A percentile compares a stretch with the other conserved stretches of the same genome.
Evolutionary conservation across 345 rosid species (phyloP).

Genomic region (Carallia brachiata): DNA sequence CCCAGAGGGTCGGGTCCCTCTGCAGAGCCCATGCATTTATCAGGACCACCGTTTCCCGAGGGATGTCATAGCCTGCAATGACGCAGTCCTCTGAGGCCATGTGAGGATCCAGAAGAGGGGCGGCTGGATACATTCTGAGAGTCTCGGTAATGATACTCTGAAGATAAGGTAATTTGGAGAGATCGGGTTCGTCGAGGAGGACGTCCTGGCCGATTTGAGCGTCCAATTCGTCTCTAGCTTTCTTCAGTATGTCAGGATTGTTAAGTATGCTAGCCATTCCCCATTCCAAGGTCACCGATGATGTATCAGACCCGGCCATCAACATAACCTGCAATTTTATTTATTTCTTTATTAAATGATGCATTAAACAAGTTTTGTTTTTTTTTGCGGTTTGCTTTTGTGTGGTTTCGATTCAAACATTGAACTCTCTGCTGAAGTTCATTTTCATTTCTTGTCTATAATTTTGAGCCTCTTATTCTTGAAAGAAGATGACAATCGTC

Average conservation of each 20-base stretch:
- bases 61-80: not conserved
- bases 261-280: constrained; percentile 1
- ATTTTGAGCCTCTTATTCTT: too few species aligned
- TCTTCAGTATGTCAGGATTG: not conserved
- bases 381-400: too few species aligned
- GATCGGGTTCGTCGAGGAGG: not conserved
- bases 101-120: constrained; percentile 1
- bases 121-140: not conserved
- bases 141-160: not conserved
- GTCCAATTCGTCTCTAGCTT: not conserved
- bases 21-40: not conserved
- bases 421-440: too few species aligned
- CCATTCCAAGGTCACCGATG: constrained; percentile 9
- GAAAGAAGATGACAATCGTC: too few species aligned
- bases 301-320: not conserved
- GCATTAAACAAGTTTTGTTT: too few species aligned
- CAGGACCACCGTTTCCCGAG: not conserved
- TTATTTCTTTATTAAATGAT: too few species aligned
- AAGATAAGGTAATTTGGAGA: constrained; percentile 1
- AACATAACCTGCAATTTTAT: not conserved
- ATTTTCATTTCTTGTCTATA: too few species aligned
- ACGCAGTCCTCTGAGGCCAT: not conserved
- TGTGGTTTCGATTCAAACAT: too few species aligned
- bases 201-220: not conserved
- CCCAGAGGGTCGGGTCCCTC: not conserved